phyloP scores from a whole-genome alignment of 768 basidiomycete species.

The Boletus coccyginus region DNA sequence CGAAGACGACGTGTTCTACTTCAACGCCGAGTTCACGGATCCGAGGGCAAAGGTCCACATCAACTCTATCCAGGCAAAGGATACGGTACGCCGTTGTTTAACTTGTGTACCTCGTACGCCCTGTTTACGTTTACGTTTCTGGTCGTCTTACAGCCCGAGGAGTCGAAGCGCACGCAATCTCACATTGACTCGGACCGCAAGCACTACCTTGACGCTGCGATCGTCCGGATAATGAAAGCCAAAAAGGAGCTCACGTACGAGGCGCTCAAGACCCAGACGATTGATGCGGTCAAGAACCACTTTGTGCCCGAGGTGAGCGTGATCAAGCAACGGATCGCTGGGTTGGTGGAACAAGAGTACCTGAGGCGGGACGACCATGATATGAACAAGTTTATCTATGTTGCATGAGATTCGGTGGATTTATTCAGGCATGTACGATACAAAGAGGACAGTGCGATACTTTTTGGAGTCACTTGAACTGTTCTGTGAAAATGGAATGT shows the following conservation, averaged over 20 bases:
- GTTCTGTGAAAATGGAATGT: neutral
- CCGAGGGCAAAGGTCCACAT: conserved; percentile 80
- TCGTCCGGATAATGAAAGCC: conserved; percentile 95
- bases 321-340: conserved; percentile 84
- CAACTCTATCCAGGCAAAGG: conserved; percentile 93
- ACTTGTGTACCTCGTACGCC: neutral
- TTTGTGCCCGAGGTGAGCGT: conserved; percentile 81
- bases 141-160: conserved; percentile 60
- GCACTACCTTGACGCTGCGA: conserved; percentile 86
- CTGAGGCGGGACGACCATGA: conserved; percentile 73
- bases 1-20: conserved; percentile 72
- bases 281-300: conserved; percentile 83
- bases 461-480: no score
- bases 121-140: neutral
- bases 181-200: conserved; percentile 87
- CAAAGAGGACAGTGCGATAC: neutral
- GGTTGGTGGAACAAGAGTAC: conserved; percentile 85
- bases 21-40: conserved; percentile 83
- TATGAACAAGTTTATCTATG: conserved; percentile 70
- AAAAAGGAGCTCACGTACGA: conserved; percentile 81
- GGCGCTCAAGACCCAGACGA: conserved; percentile 76
- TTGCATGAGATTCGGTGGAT: conserved; percentile 48
- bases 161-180: conserved; percentile 75
- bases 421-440: neutral
- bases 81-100: conserved; percentile 59